Base-by-base conservation (phyloP, 306 rosid genomes). In the Dalbergia oliveri region DNA sequence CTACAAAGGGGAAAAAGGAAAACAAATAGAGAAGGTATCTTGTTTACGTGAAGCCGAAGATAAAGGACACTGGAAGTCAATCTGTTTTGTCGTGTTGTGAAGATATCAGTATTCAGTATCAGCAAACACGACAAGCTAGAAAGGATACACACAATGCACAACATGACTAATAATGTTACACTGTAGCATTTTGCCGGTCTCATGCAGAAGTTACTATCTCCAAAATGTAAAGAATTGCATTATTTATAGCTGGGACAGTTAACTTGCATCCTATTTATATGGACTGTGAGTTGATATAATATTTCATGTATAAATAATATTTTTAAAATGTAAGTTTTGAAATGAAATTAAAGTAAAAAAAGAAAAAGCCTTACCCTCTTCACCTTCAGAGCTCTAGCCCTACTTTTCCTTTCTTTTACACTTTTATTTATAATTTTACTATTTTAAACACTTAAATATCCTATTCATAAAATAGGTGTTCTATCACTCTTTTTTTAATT, bases 101-200 rank as follows among this genome's bases (percentile, higher is more conserved):
- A 61, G 62, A 78, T 39, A 21, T 12, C 14, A 50, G 16, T 3
- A 49, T 4, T 49, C 13, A 4, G 39, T 6, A 64, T 68, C 45
- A 59, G 11, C 66, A 59, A 19, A 67, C 10, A 49, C 8, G 50
- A 66, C 73, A 51, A 58, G 72, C 26, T 76, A 78, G 69, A 73
- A 18, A 18, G 64, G 54, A 76, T 72, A 49, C 21, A 21, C 5
- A 67, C 41, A 76, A 66, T 21, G 39, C 59, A 70, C 23, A 18
- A 57, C 53, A 54, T 47, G 14, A n/a, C 21, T 15, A 4, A 39
- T 34, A 31, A 68, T 66, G 21, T 77, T 21, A 49, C 39, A 45
- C 64, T 75, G 35, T 66, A 21, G 26, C 80, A 66, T 9, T 56
- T 19, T 60, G 26, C 31, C 4, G n/a, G 61, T 79, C 15, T 56